Conservation (phyloP, 164 flowering plant species). For the Houttuynia cordata region DNA sequence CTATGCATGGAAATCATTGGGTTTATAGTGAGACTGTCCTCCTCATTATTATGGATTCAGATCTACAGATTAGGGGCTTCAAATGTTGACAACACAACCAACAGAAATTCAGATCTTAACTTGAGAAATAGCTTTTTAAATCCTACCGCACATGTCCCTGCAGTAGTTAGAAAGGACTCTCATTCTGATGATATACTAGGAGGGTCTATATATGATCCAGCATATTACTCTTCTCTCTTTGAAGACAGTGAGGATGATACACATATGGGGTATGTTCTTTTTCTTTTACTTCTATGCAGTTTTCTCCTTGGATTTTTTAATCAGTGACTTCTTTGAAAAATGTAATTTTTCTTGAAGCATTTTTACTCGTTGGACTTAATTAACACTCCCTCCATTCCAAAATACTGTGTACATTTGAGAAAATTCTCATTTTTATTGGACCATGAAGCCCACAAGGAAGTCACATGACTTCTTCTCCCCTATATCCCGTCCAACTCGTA, state of each 20-base stretch:
- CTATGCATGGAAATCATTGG: conserved; percentile 71
- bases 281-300: neutral
- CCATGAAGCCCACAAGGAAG: too few species aligned
- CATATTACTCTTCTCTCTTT: conserved; percentile 75
- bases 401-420: too few species aligned
- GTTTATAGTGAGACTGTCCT: conserved; percentile 48
- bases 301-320: neutral
- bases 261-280: conserved; percentile 26
- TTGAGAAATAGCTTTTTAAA: conserved; percentile 62
- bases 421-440: too few species aligned
- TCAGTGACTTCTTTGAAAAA: too few species aligned
- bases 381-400: too few species aligned
- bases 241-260: conserved; percentile 41
- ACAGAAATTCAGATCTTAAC: conserved; percentile 52
- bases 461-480: too few species aligned
- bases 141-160: conserved; percentile 43
- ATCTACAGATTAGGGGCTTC: conserved; percentile 82
- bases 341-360: neutral
- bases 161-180: conserved; percentile 29
- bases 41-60: conserved; percentile 83
- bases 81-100: conserved; percentile 24
- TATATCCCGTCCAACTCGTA: too few species aligned
- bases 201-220: conserved; percentile 81
- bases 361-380: too few species aligned
- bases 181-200: conserved; percentile 47